Conservation (phyloP, 2,329 filamentous ascomycete species). For the Fusarium citri region DNA sequence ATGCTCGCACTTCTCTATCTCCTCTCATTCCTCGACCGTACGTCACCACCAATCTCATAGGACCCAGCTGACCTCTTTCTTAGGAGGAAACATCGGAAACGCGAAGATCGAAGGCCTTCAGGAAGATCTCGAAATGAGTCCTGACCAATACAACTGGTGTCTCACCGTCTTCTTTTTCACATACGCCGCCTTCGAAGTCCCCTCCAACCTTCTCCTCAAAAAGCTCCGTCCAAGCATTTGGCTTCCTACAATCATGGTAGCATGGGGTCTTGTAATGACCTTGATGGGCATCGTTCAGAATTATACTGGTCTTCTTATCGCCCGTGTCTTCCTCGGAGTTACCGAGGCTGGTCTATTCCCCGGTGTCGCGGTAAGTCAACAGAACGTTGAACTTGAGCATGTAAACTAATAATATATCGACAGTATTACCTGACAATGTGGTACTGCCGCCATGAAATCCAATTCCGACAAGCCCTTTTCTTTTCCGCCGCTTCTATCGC, state of each 20-base stretch:
- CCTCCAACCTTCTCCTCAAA: slow-evolving; percentile 84
- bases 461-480: slow-evolving; percentile 75
- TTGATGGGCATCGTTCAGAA: slow-evolving; percentile 65
- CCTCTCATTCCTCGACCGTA: slow-evolving; percentile 74
- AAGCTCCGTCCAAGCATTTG: slow-evolving; percentile 78
- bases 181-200: slow-evolving; percentile 79
- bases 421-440: slow-evolving; percentile 68
- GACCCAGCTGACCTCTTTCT: neutral
- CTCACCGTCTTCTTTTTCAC: slow-evolving; percentile 81
- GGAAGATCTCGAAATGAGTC: slow-evolving; percentile 66
- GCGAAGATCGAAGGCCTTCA: slow-evolving; percentile 72
- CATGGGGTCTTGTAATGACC: slow-evolving; percentile 63
- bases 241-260: slow-evolving; percentile 80
- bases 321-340: slow-evolving; percentile 71
- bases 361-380: slow-evolving; percentile 62
- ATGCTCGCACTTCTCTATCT: slow-evolving; percentile 76
- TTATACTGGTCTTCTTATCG: slow-evolving; percentile 59
- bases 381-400: neutral
- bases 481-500: slow-evolving; percentile 85
- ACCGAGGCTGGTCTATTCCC: slow-evolving; percentile 75
- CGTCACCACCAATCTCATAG: slow-evolving; percentile 19
- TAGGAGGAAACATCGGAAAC: slow-evolving; percentile 72
- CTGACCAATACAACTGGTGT: slow-evolving; percentile 77
- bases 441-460: slow-evolving; percentile 69
- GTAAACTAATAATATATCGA: neutral